Conservation (phyloP, 2,329 filamentous ascomycete species). For the Talaromyces rugulosus region DNA sequence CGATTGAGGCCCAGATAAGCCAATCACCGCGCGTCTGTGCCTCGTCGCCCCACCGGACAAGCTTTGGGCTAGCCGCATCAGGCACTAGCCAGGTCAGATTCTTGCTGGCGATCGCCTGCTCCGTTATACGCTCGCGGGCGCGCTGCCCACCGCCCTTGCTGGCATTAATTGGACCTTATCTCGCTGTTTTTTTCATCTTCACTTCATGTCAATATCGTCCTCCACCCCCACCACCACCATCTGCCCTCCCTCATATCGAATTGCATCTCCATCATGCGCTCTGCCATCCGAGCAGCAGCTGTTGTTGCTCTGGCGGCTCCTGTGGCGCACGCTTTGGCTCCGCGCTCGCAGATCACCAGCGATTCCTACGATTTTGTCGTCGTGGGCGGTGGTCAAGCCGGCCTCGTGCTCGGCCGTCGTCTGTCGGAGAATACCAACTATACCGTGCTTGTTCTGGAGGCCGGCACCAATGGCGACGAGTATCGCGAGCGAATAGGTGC, state of each 20-base stretch:
- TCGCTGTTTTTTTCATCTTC: neutral
- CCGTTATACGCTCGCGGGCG: neutral
- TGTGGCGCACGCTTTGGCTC: slow-evolving; percentile 19
- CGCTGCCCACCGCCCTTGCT: neutral
- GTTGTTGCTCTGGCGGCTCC: slow-evolving; percentile 18
- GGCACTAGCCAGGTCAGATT: neutral
- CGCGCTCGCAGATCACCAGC: slow-evolving; percentile 21
- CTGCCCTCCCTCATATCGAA: neutral
- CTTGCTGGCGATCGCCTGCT: neutral
- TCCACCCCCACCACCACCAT: neutral
- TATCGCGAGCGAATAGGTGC: slow-evolving; percentile 30
- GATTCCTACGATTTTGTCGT: slow-evolving; percentile 37
- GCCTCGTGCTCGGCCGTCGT: slow-evolving; percentile 41
- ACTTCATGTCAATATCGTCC: neutral
- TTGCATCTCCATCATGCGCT: neutral
- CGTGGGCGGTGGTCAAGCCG: slow-evolving; percentile 53
- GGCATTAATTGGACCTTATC: neutral
- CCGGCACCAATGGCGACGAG: slow-evolving; percentile 28
- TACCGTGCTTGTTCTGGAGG: slow-evolving; percentile 30
- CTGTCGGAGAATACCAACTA: slow-evolving; percentile 42
- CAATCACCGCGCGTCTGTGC: neutral
- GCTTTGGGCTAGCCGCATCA: neutral
- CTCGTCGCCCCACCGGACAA: neutral
- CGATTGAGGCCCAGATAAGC: neutral
- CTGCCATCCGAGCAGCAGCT: slow-evolving; percentile 13